A percentile compares a stretch with the other conserved stretches of the same genome.
phyloP scores from a whole-genome alignment of 1,284 basidiomycete species.

The Apiotrichum siamense region DNA sequence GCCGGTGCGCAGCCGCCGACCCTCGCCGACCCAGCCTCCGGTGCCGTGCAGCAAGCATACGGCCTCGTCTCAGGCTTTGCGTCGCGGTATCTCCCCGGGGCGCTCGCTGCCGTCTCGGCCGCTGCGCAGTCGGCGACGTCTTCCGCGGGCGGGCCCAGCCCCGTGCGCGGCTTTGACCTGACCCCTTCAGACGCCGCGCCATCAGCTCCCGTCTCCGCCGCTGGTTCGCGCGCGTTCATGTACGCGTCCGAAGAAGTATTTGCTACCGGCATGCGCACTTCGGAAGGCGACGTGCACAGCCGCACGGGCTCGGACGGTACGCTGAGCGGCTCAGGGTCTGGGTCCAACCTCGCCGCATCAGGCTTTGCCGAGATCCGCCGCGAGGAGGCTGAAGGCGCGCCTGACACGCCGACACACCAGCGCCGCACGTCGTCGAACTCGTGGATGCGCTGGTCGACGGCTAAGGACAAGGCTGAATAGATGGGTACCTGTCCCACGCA shows the following conservation, averaged over 20 bases:
- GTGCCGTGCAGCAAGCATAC: conserved; percentile 37
- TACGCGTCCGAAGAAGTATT: conserved; percentile 5
- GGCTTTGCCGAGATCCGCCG: conserved; percentile 35
- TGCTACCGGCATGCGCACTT: not conserved
- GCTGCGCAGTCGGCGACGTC: conserved; percentile 14
- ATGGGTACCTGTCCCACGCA: not conserved
- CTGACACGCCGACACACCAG: not conserved
- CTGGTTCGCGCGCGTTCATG: conserved; percentile 4
- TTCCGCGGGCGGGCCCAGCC: not conserved
- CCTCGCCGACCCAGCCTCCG: conserved; percentile 41
- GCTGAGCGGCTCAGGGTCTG: conserved; percentile 15
- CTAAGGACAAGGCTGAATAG: conserved; percentile 11
- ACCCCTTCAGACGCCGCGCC: not conserved
- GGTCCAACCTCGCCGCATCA: conserved; percentile 3
- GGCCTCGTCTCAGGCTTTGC: conserved; percentile 20
- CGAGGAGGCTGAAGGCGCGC: conserved; percentile 35
- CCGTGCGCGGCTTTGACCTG: conserved; percentile 12
- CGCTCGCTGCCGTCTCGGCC: conserved; percentile 34
- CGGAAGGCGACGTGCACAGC: not conserved
- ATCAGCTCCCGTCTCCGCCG: not conserved
- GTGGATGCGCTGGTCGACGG: conserved; percentile 14
- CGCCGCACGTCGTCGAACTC: not conserved
- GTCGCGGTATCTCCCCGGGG: conserved; percentile 38
- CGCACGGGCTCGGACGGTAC: conserved; percentile 8
- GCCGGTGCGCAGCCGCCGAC: conserved; percentile 34